Conservation (phyloP, 257 asterid genomes). For the Ocimum tenuiflorum region DNA sequence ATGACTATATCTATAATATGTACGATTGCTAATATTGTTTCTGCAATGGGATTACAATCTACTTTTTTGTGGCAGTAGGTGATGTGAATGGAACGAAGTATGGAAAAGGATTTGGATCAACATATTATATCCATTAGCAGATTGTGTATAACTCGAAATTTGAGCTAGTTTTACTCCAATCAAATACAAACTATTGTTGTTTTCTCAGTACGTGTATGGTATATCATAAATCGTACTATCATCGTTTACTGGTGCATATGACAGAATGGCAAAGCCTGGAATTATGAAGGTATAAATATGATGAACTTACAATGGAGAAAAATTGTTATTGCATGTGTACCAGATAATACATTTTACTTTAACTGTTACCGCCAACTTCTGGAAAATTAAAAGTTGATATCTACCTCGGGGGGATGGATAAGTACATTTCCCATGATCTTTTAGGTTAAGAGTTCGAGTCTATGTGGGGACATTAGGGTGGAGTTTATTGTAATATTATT, state of each 20-base stretch:
- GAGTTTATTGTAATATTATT: no score
- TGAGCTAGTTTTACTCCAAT: not conserved
- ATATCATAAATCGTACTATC: no score
- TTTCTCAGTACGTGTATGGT: not conserved
- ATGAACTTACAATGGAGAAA: not conserved
- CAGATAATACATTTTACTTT: not conserved
- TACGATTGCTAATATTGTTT: not conserved
- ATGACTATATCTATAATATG: not conserved
- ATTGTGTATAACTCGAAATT: not conserved
- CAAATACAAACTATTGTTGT: not conserved
- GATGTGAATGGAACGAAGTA: no score
- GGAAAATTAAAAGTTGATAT: not conserved
- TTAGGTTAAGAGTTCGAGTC: no score
- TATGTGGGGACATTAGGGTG: no score
- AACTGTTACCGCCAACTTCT: not conserved
- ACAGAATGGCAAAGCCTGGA: not conserved
- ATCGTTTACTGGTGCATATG: not conserved
- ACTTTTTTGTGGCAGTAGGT: no score
- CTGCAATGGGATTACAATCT: not conserved
- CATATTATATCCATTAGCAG: not conserved
- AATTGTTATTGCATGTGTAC: not conserved
- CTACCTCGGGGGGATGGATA: no score
- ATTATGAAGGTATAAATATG: not conserved
- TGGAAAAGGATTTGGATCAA: not conserved
- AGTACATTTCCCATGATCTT: no score